Evolutionary conservation across 179 eudicot genomes (phyloP).

Genomic region (Beta corolliflora): DNA sequence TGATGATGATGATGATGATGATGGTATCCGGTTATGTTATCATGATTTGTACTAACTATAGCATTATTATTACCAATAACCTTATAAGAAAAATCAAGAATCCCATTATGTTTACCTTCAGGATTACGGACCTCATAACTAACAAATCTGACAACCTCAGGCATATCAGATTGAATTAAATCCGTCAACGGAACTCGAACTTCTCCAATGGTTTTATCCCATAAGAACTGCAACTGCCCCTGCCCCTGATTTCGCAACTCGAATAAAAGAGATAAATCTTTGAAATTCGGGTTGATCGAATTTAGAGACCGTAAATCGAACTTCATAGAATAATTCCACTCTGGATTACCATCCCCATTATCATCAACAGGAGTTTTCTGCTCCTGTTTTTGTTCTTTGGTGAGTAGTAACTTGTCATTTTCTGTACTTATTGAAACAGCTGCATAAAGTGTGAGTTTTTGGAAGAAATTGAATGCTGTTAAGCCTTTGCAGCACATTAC

Average conservation of each 20-base stretch:
- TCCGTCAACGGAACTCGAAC: conserved; percentile 40
- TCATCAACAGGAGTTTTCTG: conserved; percentile 43
- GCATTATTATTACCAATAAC: neutral
- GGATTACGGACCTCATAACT: conserved; percentile 42
- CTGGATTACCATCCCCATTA: conserved; percentile 44
- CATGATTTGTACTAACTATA: neutral
- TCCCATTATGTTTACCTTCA: conserved; percentile 45
- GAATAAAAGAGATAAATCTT: conserved; percentile 25
- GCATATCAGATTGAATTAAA: conserved; percentile 26
- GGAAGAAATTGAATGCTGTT: conserved; percentile 53
- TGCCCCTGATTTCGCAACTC: conserved; percentile 36
- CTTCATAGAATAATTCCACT: conserved; percentile 40
- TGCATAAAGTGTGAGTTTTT: conserved; percentile 43
- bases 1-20: conserved; percentile 5
- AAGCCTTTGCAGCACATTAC: conserved; percentile 41
- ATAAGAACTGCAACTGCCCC: conserved; percentile 32
- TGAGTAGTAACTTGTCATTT: conserved; percentile 16
- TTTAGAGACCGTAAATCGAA: conserved; percentile 31
- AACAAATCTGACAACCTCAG: conserved; percentile 34
- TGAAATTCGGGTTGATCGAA: neutral
- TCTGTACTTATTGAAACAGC: conserved; percentile 29
- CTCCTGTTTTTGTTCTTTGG: conserved; percentile 32
- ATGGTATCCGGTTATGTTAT: conserved; percentile 22
- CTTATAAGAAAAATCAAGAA: conserved; percentile 46
- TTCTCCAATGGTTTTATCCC: conserved; percentile 41